Conservation (phyloP, 129 eudicot species). For the Glebionis coronaria region DNA sequence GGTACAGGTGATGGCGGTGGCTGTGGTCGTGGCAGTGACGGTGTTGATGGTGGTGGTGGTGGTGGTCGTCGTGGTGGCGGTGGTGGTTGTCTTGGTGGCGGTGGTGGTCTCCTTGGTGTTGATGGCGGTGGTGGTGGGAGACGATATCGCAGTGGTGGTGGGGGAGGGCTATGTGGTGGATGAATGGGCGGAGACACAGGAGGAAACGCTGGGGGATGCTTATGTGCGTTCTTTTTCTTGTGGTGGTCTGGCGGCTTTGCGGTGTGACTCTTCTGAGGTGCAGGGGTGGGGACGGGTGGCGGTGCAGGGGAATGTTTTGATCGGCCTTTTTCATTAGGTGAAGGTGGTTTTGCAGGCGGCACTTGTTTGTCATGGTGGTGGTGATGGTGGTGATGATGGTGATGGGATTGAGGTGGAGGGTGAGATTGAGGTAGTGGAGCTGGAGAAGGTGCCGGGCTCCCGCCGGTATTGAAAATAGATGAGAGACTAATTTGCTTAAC, state of each 20-base stretch:
- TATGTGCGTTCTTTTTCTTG: slow-evolving; percentile 37
- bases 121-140: slow-evolving; percentile 32
- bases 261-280: slow-evolving; percentile 34
- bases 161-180: slow-evolving; percentile 39
- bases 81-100: slow-evolving; percentile 25
- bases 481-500: slow-evolving; percentile 96
- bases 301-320: slow-evolving; percentile 39
- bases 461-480: slow-evolving; percentile 42
- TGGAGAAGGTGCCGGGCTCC: slow-evolving; percentile 56
- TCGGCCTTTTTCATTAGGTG: slow-evolving; percentile 26
- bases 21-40: slow-evolving; percentile 24
- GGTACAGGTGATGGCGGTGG: slow-evolving; percentile 40
- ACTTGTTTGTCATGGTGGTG: slow-evolving; percentile 35
- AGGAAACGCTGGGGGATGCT: slow-evolving; percentile 40
- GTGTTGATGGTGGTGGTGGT: slow-evolving; percentile 26
- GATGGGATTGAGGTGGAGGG: slow-evolving; percentile 45
- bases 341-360: slow-evolving; percentile 65
- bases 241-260: slow-evolving; percentile 59
- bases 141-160: slow-evolving; percentile 29
- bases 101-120: slow-evolving; percentile 37
- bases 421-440: slow-evolving; percentile 50
- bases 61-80: too few relatives aligned
- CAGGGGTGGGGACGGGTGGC: slow-evolving; percentile 40
- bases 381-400: slow-evolving; percentile 60
- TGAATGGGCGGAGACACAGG: slow-evolving; percentile 49